A percentile compares a stretch with the other conserved stretches of the same genome.
Evolutionary conservation across 257 asterid genomes (phyloP).

Genomic region (Solanum peruvianum): DNA sequence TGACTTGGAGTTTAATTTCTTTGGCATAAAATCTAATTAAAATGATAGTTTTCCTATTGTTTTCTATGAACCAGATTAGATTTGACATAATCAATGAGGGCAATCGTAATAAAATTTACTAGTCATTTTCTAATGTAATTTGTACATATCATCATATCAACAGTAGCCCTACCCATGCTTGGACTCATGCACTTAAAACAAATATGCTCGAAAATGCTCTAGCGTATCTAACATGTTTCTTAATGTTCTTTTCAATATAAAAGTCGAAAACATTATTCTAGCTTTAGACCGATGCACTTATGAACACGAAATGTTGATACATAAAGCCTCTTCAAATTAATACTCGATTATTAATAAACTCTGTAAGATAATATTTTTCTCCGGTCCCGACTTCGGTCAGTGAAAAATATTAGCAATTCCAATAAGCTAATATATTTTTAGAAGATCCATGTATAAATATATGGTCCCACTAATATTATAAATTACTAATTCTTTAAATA

Average conservation of each 20-base stretch:
- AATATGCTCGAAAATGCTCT: background rate
- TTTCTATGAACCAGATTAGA: background rate
- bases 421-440: too few relatives aligned
- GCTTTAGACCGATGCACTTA: background rate
- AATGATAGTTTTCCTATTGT: background rate
- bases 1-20: background rate
- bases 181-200: background rate
- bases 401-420: too few relatives aligned
- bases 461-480: too few relatives aligned
- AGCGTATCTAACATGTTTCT: background rate
- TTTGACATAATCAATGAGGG: background rate
- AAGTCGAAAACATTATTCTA: background rate
- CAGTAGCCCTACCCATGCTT: background rate
- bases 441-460: too few relatives aligned
- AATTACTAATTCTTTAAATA: too few relatives aligned
- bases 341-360: too few relatives aligned
- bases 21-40: background rate
- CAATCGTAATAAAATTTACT: background rate
- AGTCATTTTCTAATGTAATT: background rate
- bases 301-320: background rate
- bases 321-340: background rate
- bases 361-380: too few relatives aligned
- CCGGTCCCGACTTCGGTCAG: too few relatives aligned
- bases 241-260: background rate
- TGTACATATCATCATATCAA: background rate